phyloP scores from a whole-genome alignment of 2,329 filamentous ascomycete genomes.

The Monosporascus sp. region DNA sequence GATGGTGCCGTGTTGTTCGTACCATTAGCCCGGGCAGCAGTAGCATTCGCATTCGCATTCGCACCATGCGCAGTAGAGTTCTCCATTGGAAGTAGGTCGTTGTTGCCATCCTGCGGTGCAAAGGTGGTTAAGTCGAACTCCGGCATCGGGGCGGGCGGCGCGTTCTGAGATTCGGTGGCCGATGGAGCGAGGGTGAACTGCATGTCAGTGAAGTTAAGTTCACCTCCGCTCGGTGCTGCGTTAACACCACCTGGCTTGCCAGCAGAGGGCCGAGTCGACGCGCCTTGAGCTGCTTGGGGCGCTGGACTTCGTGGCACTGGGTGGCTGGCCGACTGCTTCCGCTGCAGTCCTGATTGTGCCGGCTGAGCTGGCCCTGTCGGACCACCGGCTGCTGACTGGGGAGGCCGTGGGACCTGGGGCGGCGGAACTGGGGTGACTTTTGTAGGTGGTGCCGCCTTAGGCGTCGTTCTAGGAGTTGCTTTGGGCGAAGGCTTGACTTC shows the following conservation, averaged over 20 bases:
- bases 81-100: conserved; percentile 16
- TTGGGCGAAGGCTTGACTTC: conserved; percentile 26
- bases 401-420: conserved; percentile 19
- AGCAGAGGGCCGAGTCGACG: conserved; percentile 9
- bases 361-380: conserved; percentile 12
- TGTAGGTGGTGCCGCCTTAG: conserved; percentile 15
- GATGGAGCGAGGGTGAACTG: conserved; percentile 47
- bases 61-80: conserved; percentile 3
- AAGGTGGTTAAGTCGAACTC: conserved; percentile 44
- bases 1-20: conserved; percentile 5
- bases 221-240: conserved; percentile 23
- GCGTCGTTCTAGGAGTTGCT: conserved; percentile 10
- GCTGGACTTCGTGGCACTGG: conserved; percentile 13
- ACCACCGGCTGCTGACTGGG: conserved; percentile 10
- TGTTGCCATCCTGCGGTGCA: conserved; percentile 22
- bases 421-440: conserved; percentile 23
- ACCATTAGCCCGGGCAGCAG: neutral
- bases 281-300: conserved; percentile 12
- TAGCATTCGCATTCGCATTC: neutral
- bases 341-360: conserved; percentile 5
- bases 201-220: conserved; percentile 52
- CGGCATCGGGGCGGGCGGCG: conserved; percentile 28
- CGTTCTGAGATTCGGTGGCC: conserved; percentile 24
- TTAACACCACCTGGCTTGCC: conserved; percentile 7
- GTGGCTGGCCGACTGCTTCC: conserved; percentile 6